Percentiles rank a stretch among this genome's conserved stretches.
These are phyloP conservation scores for Poterioochromonas sp. DNA, from an alignment of 352 stramenopile genomes.

Conservation along the genomic window DNA sequence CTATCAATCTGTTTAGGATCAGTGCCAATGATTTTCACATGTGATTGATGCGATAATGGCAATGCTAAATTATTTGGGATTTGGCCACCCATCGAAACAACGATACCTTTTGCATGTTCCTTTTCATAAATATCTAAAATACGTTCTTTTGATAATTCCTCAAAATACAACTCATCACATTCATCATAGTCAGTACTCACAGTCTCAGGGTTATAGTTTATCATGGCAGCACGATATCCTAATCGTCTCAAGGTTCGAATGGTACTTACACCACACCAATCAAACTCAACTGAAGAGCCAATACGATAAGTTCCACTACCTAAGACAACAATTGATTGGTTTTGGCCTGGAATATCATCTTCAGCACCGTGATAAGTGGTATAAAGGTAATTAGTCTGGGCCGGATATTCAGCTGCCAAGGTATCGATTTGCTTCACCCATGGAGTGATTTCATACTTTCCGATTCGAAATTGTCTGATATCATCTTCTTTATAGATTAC, in stretches of 20 bases:
- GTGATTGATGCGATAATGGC: conserved; percentile 73
- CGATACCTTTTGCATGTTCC: conserved; percentile 68
- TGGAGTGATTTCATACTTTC: conserved; percentile 44
- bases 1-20: conserved; percentile 83
- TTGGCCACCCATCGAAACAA: conserved; percentile 86
- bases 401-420: conserved; percentile 86
- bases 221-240: conserved; percentile 74
- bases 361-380: conserved; percentile 85
- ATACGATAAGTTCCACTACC: conserved; percentile 88
- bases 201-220: conserved; percentile 96
- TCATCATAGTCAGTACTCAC: conserved; percentile 95
- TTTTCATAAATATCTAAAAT: conserved; percentile 86
- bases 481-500: conserved; percentile 5
- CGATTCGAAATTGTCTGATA: background rate
- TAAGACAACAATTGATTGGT: conserved; percentile 64
- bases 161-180: conserved; percentile 93
- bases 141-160: conserved; percentile 83
- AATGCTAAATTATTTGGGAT: conserved; percentile 92
- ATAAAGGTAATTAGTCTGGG: conserved; percentile 92
- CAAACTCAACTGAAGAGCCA: conserved; percentile 91
- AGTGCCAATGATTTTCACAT: conserved; percentile 69
- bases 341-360: conserved; percentile 52
- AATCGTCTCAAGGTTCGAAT: conserved; percentile 80
- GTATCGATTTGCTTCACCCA: conserved; percentile 93
- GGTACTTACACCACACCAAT: conserved; percentile 88